Base-by-base conservation (phyloP, 73 alveolate species). In the Blepharisma stoltei region DNA sequence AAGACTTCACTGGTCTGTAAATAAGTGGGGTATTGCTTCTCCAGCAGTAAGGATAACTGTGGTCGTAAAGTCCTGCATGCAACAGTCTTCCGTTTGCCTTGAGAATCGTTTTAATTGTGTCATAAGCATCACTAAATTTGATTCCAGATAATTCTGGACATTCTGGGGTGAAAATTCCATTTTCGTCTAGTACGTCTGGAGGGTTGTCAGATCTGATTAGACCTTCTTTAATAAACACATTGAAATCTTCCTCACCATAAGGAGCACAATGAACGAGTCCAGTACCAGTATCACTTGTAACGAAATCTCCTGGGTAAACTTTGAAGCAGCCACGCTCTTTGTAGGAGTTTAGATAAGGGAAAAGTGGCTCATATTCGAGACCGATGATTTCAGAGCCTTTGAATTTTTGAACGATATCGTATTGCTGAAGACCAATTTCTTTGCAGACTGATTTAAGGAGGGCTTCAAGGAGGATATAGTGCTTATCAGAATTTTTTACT, bases 221-320 rank as follows among this genome's bases (percentile, higher is more conserved):
- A 55, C 92, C 96, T 38, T 88, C 85, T 70, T 86, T 85, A 37
- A 88, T 66, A 67, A 95, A 93, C 18, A 83, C 91, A 38, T 86
- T 86, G 90, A 86, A 95, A 94, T 95, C 99, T 85, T 96, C 99
- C 88, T 98, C 99, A 87, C 99, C 99, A 82, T 97, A 98, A 41
- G 99, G 99, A 23, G 99, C 99, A 76, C 97, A 92, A 81, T 98
- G 99, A 54, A 98, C 99, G 48, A 98, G 86, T 20, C 99, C 99
- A 6, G 99, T 97, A 86, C 99, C 99, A 73, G 95, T 96, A 84
- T 82, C 94, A 25, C 94, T 85, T 7, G 99, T 89, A 67, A 97
- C 99, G 83, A 92, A 88, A 79, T 96, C 96, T 49, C 97, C 99
- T 53, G 88, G 88, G 47, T 88, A 84, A 25, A 94, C 96, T 87